Conservation (phyloP, 1,284 basidiomycete species). For the Tetrapyrgos nigripes region DNA sequence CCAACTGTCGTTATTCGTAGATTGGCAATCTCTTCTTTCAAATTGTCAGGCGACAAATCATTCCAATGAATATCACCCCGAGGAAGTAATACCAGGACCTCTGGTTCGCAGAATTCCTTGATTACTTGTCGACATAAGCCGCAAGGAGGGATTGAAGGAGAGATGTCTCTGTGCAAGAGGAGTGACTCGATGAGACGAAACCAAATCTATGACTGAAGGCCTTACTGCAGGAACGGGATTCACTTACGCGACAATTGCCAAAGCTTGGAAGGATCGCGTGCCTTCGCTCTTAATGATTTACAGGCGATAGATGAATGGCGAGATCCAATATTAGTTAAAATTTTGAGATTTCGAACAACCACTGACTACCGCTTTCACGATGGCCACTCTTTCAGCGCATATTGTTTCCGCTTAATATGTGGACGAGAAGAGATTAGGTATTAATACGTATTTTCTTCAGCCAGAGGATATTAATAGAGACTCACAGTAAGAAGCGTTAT, state of each 20-base stretch:
- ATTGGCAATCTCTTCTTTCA: too few relatives aligned
- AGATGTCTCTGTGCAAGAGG: constrained; percentile 14
- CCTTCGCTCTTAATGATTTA: constrained; percentile 73
- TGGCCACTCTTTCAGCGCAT: constrained; percentile 89
- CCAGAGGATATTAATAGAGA: too few relatives aligned
- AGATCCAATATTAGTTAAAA: constrained; percentile 12
- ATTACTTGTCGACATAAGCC: constrained; percentile 93
- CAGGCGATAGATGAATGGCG: not conserved
- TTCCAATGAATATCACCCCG: constrained; percentile 49
- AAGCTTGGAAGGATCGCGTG: constrained; percentile 64
- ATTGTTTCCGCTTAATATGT: constrained; percentile 83
- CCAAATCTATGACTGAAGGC: too few relatives aligned
- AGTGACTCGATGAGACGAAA: not conserved
- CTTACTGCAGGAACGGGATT: not conserved
- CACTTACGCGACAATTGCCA: constrained; percentile 78
- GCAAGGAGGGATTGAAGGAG: constrained; percentile 73
- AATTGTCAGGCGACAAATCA: not conserved
- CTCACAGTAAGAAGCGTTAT: constrained; percentile 90
- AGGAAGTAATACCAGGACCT: constrained; percentile 83
- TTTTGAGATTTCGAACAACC: not conserved
- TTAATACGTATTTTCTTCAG: too few relatives aligned
- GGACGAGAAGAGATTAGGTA: too few relatives aligned
- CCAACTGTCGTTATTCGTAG: not conserved
- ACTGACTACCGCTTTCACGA: constrained; percentile 86
- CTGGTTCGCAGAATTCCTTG: constrained; percentile 83